Base-by-base conservation (phyloP, 176 grass and related monocot genomes). In the Aechmea fasciata region DNA sequence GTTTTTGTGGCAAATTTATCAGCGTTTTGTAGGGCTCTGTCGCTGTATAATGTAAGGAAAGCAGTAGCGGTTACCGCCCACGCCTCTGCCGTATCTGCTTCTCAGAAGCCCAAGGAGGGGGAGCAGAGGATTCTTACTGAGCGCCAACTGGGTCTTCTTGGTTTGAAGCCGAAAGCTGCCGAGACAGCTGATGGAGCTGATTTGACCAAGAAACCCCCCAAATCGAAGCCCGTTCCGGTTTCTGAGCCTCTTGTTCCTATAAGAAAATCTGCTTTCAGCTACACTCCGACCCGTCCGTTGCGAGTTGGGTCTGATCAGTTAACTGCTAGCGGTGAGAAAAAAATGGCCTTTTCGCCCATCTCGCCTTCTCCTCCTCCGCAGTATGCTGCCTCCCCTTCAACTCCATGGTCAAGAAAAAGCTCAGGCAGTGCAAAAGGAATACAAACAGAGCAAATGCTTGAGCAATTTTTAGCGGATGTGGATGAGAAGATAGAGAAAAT, bases 361-460 rank as follows among this genome's bases (percentile, higher is more conserved):
- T 92, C 94, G 50, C 84, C 89, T 65, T 71, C 81, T 77, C 73
- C 88, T 28, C 75, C 82, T 50, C 71, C 78, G 50, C 76, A 84
- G 74, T 87, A 91, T 62, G 20, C 70, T 51, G 72, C 88, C 69
- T 97, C 94, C 59, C 89, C 94, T 63, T 78, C 76, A 67, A 89
- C 81, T 70, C 87, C 94, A 52, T 97, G 94, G 94, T 97, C 94
- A 13, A 90, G 88, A 77, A 85, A 87, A 71, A 83, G 79, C 50
- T 69, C 89, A 48, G 83, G 84, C 51, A 85, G 84, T 52, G 89
- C 84, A 22, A 97, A 90, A 64, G 90, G 94, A 20, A 97, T 97
- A 72, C 86, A 90, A 68, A 87, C 86, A 5, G 94, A 97, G 86
- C 77, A 73, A 13, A 92, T 90, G 83, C 62, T 97, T 47, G 86